Evolutionary conservation across 495 filamentous ascomycete genomes (phyloP), one percentile per base, ranked within the genome.

Genomic region (Antarctomyces pellizariae): DNA sequence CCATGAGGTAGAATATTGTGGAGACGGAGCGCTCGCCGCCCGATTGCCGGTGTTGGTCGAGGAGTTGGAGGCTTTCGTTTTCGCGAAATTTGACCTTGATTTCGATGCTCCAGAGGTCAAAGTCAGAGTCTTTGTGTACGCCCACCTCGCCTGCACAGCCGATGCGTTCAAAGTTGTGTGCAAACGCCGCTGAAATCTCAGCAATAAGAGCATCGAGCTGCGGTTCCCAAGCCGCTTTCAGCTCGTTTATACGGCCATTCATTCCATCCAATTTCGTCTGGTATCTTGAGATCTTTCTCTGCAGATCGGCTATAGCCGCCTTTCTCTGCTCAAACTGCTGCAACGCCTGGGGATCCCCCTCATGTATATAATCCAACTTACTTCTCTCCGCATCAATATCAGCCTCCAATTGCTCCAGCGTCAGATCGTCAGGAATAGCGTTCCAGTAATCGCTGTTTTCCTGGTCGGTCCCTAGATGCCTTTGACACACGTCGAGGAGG

Each of bases 1-100:
- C 77, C 84, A 99, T 95, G 34, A 99, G 77, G 49, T 93, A 99
- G 62, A 93, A 99, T 44, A 99, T 91, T 2, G 86, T 99, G 16
- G 75, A 83, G 17, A 99, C 86, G 14, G 86, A 80, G 20, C 89
- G 72, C 52, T 99, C 86, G 29, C 86, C 86, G 34, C 86, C 86
- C 11, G 82, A 92, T 48, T 99, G 86, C 16, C 89, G 78, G 45
- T 95, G 82, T 13, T 75, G 68, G 45, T 84, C 70, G 4, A 99
- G 65, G 12, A 77, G 52, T 22, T 84, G 77, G 10, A 99, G 65
- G 6, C 59, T 63, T 44, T 92, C 89, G 44, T 68, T 59, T 45
- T 90, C 72, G 31, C 75, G 66, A 56, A 97, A 97, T 38, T 78
- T 86, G 47, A 97, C 86, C 41, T 70, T 64, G 45, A 95, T 91